A percentile compares a stretch with the other conserved stretches of the same genome.
phyloP scores from a whole-genome alignment of 306 rosid species.

The Vigna unguiculata region DNA sequence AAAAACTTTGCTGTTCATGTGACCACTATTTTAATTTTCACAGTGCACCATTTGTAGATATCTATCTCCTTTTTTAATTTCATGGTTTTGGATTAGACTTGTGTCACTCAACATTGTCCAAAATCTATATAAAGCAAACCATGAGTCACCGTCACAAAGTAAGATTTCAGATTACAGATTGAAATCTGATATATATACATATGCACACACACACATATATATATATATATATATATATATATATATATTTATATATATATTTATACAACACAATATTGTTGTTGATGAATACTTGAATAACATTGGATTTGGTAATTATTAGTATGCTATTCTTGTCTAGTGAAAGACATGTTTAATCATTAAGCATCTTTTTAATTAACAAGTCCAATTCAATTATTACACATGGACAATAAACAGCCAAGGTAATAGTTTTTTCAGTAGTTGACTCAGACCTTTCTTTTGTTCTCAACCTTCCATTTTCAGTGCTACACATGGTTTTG shows the following conservation, averaged over 20 bases:
- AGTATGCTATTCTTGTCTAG: conserved; percentile 1
- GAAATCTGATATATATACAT: too few species aligned
- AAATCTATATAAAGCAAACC: conserved; percentile 16
- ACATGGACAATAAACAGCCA: neutral
- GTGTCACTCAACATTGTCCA: conserved; percentile 9
- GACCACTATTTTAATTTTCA: conserved; percentile 12
- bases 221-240: too few species aligned
- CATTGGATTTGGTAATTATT: neutral
- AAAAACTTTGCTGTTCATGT: conserved; percentile 37
- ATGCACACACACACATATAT: too few species aligned
- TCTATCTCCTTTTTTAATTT: conserved; percentile 15
- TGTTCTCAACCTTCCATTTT: conserved; percentile 20
- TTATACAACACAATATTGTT: too few species aligned
- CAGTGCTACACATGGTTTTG: neutral
- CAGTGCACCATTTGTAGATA: neutral
- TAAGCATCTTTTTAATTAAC: neutral
- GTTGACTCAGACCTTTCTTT: neutral
- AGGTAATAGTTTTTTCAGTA: neutral
- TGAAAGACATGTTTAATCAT: conserved; percentile 4
- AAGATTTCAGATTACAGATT: neutral
- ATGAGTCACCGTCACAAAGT: conserved; percentile 10
- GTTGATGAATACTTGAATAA: too few species aligned
- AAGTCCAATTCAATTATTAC: neutral
- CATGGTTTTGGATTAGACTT: conserved; percentile 48
- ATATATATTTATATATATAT: too few species aligned